Evolutionary conservation across 169 alveolate species (phyloP), one percentile per base, ranked within the genome.

Genomic region (Toxoplasma gondii): DNA sequence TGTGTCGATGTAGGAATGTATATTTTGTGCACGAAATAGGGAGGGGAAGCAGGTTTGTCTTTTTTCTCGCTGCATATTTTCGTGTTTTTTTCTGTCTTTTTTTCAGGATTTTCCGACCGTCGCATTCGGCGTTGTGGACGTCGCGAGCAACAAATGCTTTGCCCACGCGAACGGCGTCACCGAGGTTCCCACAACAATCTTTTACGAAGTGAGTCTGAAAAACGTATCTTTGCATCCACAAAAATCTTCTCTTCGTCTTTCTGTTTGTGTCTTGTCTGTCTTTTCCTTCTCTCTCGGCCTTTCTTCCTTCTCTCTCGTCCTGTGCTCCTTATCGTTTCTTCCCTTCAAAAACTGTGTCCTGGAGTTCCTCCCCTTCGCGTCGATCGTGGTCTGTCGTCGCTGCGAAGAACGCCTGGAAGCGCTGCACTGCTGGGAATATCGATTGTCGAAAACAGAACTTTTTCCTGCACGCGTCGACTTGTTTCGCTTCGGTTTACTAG

Each of bases 201-300:
- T 78, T 19, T 78, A 36, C 86, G 86, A 78, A n/a, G 86, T 78
- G 22, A 78, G 86, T 16, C 9, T 1, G 24, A 31, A n/a, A 4
- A 17, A 2, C 45, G 2, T n/a, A 7, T 78, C n/a, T 98, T 49
- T 98, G 97, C 93, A 96, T 96, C 84, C 99, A 98, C 95, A 99
- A 99, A 44, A 98, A 99, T 94, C 99, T 99, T 54, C 98, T 98
- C 96, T 98, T 97, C 94, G 96, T 95, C 53, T 95, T 54, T 31
- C 29, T 78, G 12, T 31, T 19, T 78, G n/a, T 78, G 45, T 69
- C 82, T 17, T 34, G 5, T 69, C 82, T 7, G 43, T 29, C 82
- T 69, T 17, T 34, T 69, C 16, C 82, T 69, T 17, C 2, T 22
- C 39, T n/a, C n/a, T n/a, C n/a, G n/a, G n/a, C n/a, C n/a, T n/a